Base-by-base conservation (phyloP, 2,329 filamentous ascomycete species). In the Phaeophleospora eucalypticola region DNA sequence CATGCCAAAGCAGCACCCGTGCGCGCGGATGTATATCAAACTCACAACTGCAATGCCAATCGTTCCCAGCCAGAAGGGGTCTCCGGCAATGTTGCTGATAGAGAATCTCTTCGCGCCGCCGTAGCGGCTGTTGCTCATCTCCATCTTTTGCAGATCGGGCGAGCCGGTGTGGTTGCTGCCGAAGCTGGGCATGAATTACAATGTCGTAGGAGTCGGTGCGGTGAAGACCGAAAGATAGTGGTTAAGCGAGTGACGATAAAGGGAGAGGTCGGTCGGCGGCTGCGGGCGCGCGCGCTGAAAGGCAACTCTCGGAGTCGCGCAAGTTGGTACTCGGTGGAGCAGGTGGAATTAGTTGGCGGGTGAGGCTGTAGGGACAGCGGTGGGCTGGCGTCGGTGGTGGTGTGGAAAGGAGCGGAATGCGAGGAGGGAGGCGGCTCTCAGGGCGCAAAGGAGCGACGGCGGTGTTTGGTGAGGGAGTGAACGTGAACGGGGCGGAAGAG, bases 31-130 rank as follows among this genome's bases (percentile, higher is more conserved):
- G 20, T 20, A 18, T n/a, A n/a, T n/a, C n/a, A n/a, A 24, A 80
- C 89, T 69, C 81, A 96, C 91, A 65, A 87, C 77, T 54, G 86
- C 82, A 68, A 97, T 96, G 48, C 91, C 96, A 55, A 95, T 82
- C 29, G 93, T 97, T 45, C 90, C 89, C 51, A 98, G 80, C 50
- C 91, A 90, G 70, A 98, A 97, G 4, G 93, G 93, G 71, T 98
- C 91, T 61, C 93, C 93, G 52, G 96, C 78, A 61, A 98, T 89
- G 71, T 96, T 94, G 66, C 87, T 87, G 69, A 90, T 70, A 68
- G 81, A 85, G 69, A 95, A 84, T 60, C 70, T 72, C 48, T 63
- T 58, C 21, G 48, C 42, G 36, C 40, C 40, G 10, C 45, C 40
- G 17, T 48, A 41, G 41, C 48, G 47, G 45, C 44, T 44, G 45